phyloP scores from a whole-genome alignment of 345 rosid species.

The Linum trigynum region DNA sequence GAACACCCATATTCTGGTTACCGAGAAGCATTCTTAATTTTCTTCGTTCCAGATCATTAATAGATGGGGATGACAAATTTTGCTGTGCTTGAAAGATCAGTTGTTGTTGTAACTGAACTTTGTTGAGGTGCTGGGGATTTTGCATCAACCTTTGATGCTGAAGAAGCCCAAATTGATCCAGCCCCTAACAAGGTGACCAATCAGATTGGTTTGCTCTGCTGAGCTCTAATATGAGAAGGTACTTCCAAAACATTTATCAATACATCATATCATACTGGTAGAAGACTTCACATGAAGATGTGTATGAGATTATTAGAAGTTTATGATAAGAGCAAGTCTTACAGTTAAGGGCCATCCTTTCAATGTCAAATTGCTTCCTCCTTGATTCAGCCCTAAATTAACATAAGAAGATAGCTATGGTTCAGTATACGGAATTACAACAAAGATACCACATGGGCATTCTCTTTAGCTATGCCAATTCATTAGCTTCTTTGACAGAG shows the following conservation, averaged over 20 bases:
- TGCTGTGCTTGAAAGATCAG: conserved; percentile 49
- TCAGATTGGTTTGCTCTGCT: background rate
- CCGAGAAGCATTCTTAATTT: conserved; percentile 43
- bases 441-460: no score
- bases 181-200: conserved; percentile 27
- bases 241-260: background rate
- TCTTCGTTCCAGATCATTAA: conserved; percentile 40
- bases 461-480: no score
- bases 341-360: conserved; percentile 70
- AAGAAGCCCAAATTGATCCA: conserved; percentile 45
- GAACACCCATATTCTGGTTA: conserved; percentile 32
- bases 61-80: conserved; percentile 33
- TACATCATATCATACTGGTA: background rate
- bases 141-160: conserved; percentile 42
- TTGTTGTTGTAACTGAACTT: conserved; percentile 32
- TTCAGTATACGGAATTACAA: background rate
- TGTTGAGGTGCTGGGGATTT: conserved; percentile 32
- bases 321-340: conserved; percentile 12
- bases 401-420: conserved; percentile 1
- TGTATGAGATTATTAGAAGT: background rate
- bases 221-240: background rate
- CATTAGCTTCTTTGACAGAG: no score
- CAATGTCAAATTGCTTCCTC: conserved; percentile 44
- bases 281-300: background rate
- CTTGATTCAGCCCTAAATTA: conserved; percentile 40